These are phyloP conservation scores for Coniochaeta sp. DNA, from an alignment of 2,329 filamentous ascomycete genomes.

Conservation along the genomic window DNA sequence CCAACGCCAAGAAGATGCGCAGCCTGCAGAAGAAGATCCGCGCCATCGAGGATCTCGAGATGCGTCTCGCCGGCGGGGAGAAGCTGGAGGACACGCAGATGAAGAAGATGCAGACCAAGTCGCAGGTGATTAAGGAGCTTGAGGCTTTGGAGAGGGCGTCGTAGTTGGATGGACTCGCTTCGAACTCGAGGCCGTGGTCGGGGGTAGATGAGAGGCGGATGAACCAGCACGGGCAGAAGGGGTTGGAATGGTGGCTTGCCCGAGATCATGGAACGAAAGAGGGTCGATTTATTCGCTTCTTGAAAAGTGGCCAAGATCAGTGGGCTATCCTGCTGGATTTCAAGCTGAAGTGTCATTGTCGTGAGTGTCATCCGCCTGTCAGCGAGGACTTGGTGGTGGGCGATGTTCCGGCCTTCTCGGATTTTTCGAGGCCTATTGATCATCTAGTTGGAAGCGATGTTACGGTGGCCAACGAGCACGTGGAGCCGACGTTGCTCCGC, in stretches of 20 bases:
- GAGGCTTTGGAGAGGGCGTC: conserved; percentile 44
- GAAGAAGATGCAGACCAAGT: conserved; percentile 94
- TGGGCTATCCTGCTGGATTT: too few species aligned
- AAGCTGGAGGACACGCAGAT: conserved; percentile 98
- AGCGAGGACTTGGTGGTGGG: too few species aligned
- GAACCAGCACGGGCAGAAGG: too few species aligned
- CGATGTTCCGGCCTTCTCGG: too few species aligned
- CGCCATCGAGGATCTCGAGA: conserved; percentile 96
- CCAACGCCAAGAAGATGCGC: conserved; percentile 91
- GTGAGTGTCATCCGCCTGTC: too few species aligned
- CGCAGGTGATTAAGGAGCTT: conserved; percentile 76
- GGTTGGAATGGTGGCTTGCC: too few species aligned
- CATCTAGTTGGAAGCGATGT: too few species aligned
- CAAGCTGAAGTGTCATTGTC: too few species aligned
- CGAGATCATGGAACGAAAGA: background rate
- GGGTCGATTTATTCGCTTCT: conserved; percentile 28
- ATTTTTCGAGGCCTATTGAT: too few species aligned
- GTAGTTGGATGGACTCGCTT: conserved; percentile 21
- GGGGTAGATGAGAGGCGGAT: too few species aligned
- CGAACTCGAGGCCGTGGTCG: background rate
- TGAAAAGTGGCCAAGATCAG: conserved; percentile 29
- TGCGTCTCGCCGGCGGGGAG: conserved; percentile 88
- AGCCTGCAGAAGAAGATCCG: conserved; percentile 95
- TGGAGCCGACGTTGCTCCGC: too few species aligned
- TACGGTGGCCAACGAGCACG: too few species aligned